Conservation (phyloP, 768 basidiomycete genomes). For the Pleurotus djamor region DNA sequence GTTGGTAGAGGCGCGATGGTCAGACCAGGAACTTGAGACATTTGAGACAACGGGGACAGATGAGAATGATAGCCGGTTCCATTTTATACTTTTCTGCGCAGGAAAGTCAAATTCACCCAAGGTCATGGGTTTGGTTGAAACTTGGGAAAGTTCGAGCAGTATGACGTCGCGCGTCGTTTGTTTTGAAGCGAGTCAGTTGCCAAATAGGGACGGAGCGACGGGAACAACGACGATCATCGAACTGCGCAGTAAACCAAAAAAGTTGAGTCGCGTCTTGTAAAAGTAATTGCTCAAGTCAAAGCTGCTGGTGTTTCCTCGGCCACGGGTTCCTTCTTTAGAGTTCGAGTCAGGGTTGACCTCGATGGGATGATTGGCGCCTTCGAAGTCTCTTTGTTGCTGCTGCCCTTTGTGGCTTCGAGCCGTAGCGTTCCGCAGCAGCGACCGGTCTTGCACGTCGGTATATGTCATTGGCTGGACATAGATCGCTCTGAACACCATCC, state of each 20-base stretch:
- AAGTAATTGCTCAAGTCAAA: too few species aligned
- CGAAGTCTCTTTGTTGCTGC: not conserved
- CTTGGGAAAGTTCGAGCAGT: too few species aligned
- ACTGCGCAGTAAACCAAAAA: too few species aligned
- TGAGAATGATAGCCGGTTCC: not conserved
- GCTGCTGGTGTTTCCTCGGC: not conserved
- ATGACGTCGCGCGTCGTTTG: too few species aligned
- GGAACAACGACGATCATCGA: too few species aligned
- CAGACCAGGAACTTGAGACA: not conserved
- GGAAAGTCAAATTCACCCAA: too few species aligned
- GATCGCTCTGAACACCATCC: slow-evolving; percentile 1
- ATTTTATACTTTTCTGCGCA: too few species aligned
- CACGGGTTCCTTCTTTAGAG: not conserved
- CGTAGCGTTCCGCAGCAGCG: slow-evolving; percentile 6
- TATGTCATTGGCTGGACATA: slow-evolving; percentile 8
- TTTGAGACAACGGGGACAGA: not conserved
- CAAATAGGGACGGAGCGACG: too few species aligned
- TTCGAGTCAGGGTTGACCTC: slow-evolving; percentile 5
- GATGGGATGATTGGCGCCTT: slow-evolving; percentile 6
- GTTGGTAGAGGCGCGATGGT: not conserved
- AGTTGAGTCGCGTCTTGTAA: too few species aligned
- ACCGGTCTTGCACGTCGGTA: slow-evolving; percentile 3
- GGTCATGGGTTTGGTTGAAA: too few species aligned
- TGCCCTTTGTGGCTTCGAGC: not conserved
- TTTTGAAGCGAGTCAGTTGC: too few species aligned